Conservation (phyloP, 129 eudicot genomes). For the Sambucus nigra region DNA sequence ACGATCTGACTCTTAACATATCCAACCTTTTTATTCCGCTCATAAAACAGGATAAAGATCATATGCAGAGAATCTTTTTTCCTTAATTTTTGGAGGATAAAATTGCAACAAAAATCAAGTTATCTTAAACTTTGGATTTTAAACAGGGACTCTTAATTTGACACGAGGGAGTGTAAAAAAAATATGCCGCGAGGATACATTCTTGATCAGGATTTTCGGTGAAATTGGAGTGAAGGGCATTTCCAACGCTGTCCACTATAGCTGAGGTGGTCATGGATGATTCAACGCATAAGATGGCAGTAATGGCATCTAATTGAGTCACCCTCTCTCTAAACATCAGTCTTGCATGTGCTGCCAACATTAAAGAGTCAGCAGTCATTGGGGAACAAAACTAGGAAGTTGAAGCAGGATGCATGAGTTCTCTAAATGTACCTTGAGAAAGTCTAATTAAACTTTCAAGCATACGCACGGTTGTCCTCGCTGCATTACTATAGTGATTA, state of each 20-base stretch:
- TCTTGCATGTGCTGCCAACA: constrained; percentile 81
- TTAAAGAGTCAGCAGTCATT: constrained; percentile 1
- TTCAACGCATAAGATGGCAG: constrained; percentile 86
- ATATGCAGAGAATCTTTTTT: too few relatives aligned
- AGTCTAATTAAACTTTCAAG: constrained; percentile 93
- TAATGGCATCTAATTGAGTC: constrained; percentile 68
- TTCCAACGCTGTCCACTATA: constrained; percentile 84
- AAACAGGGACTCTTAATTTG: too few relatives aligned
- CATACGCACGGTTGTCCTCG: constrained; percentile 92
- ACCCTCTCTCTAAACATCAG: constrained; percentile 93
- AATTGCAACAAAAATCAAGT: too few relatives aligned
- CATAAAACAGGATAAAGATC: too few relatives aligned
- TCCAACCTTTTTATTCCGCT: too few relatives aligned
- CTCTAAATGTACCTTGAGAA: constrained; percentile 58
- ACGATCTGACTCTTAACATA: too few relatives aligned
- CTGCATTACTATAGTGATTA: constrained; percentile 29
- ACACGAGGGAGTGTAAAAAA: background rate
- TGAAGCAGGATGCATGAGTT: background rate
- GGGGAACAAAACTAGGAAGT: background rate
- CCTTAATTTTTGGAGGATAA: too few relatives aligned
- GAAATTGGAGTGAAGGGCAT: constrained; percentile 92
- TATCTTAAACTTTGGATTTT: too few relatives aligned
- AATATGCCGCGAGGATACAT: constrained; percentile 57
- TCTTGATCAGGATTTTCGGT: constrained; percentile 75
- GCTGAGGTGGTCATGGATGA: constrained; percentile 98